phyloP scores from a whole-genome alignment of 129 eudicot species.

The Pseudognaphalium luteoalbum region DNA sequence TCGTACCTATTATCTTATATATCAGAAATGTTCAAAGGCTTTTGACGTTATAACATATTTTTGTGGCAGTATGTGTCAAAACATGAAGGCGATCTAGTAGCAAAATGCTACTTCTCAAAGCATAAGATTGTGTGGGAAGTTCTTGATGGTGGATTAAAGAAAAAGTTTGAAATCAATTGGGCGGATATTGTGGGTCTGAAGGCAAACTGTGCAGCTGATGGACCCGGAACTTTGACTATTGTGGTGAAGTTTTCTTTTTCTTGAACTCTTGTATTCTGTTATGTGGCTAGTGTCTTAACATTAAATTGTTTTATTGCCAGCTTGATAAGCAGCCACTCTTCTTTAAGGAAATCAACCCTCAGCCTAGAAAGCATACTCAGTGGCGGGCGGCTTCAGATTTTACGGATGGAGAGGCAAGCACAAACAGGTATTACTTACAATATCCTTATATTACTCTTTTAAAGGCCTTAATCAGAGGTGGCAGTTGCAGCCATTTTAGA shows the following conservation, averaged over 20 bases:
- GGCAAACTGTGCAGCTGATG: conserved; percentile 57
- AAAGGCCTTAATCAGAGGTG: conserved; percentile 9
- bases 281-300: conserved; percentile 1
- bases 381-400: conserved; percentile 87
- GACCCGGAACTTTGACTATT: conserved; percentile 61
- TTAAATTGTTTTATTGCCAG: conserved; percentile 37
- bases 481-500: neutral
- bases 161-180: conserved; percentile 89
- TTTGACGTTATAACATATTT: conserved; percentile 2
- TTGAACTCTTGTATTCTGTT: conserved; percentile 17
- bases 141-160: conserved; percentile 85
- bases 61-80: conserved; percentile 68
- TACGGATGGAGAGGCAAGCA: conserved; percentile 75
- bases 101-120: conserved; percentile 88
- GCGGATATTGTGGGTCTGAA: conserved; percentile 76
- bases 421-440: conserved; percentile 45
- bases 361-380: conserved; percentile 84
- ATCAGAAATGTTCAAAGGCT: neutral
- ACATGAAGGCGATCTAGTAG: conserved; percentile 83
- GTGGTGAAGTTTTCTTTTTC: conserved; percentile 46
- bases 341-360: conserved; percentile 84
- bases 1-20: conserved; percentile 1
- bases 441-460: conserved; percentile 13
- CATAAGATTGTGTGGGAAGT: conserved; percentile 95
- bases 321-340: conserved; percentile 67